phyloP scores from a whole-genome alignment of 2,329 filamentous ascomycete genomes.

The Colletotrichum sp. region DNA sequence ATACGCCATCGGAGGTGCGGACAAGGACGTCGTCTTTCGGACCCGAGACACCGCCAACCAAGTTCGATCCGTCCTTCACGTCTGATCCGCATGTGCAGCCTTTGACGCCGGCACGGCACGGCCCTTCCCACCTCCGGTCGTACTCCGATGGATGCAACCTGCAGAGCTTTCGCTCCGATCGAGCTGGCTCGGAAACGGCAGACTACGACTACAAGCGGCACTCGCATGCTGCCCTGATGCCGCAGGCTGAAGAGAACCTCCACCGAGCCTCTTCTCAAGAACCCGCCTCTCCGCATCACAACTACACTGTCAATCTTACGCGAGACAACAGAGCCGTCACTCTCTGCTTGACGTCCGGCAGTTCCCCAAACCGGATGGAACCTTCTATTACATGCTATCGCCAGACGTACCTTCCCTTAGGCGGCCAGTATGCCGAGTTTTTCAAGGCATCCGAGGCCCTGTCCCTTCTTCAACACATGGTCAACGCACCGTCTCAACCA shows the following conservation, averaged over 20 bases:
- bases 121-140: slow-evolving; percentile 3
- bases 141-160: slow-evolving; percentile 12
- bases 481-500: slow-evolving; percentile 10
- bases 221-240: neutral
- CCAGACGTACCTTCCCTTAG: slow-evolving; percentile 3
- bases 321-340: slow-evolving; percentile 15
- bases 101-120: neutral
- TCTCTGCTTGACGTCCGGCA: slow-evolving; percentile 2
- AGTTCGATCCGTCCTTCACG: slow-evolving; percentile 1
- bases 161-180: neutral
- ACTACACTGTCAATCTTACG: slow-evolving; percentile 8
- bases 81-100: slow-evolving; percentile 11
- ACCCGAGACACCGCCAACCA: slow-evolving; percentile 13
- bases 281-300: neutral
- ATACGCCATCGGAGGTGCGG: slow-evolving; percentile 9
- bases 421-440: slow-evolving; percentile 6
- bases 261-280: neutral
- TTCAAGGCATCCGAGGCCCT: slow-evolving; percentile 19
- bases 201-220: neutral
- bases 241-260: neutral
- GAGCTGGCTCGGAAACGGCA: neutral
- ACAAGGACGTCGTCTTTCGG: slow-evolving; percentile 15
- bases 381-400: slow-evolving; percentile 14
- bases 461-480: slow-evolving; percentile 13
- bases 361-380: neutral